phyloP scores from a whole-genome alignment of 2,329 filamentous ascomycete species.

The Xylariales sp. region DNA sequence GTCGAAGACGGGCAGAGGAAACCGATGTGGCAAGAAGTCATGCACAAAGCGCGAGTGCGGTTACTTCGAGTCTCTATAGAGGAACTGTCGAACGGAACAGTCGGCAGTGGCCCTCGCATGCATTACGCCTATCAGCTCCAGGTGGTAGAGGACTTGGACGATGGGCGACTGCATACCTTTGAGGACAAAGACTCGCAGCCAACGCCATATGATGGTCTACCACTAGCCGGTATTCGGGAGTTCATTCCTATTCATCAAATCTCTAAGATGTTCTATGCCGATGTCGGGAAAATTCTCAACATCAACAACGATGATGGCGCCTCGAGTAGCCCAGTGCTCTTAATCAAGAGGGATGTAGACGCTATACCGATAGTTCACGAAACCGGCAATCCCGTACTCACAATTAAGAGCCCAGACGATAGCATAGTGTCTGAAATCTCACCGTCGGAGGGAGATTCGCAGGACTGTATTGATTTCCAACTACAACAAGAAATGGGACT shows the following conservation, averaged over 20 bases:
- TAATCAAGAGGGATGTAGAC: slow-evolving; percentile 77
- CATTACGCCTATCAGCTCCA: slow-evolving; percentile 81
- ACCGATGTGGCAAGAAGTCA: slow-evolving; percentile 93
- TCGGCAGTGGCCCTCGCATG: slow-evolving; percentile 51
- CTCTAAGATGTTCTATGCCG: slow-evolving; percentile 92
- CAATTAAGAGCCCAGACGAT: slow-evolving; percentile 36
- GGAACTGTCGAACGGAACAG: slow-evolving; percentile 26
- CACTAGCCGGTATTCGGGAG: slow-evolving; percentile 62
- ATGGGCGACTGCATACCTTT: slow-evolving; percentile 64
- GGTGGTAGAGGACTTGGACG: slow-evolving; percentile 81
- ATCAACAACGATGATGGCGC: slow-evolving; percentile 71
- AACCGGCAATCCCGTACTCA: slow-evolving; percentile 53
- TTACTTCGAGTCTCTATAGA: slow-evolving; percentile 73
- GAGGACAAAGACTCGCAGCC: slow-evolving; percentile 48
- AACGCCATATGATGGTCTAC: slow-evolving; percentile 55
- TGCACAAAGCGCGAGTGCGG: slow-evolving; percentile 90
- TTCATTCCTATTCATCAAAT: slow-evolving; percentile 69
- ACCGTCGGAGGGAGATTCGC: slow-evolving; percentile 50
- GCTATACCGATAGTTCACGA: slow-evolving; percentile 60
- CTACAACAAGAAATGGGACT: slow-evolving; percentile 53
- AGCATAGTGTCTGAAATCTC: slow-evolving; percentile 41
- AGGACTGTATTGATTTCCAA: slow-evolving; percentile 61
- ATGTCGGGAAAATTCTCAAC: slow-evolving; percentile 89
- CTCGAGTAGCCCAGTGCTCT: slow-evolving; percentile 77
- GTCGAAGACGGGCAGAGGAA: slow-evolving; percentile 67